A percentile compares a stretch with the other conserved stretches of the same genome.
Conservation (phyloP, 2,329 filamentous ascomycete genomes). For the Colletotrichum camelliae region DNA sequence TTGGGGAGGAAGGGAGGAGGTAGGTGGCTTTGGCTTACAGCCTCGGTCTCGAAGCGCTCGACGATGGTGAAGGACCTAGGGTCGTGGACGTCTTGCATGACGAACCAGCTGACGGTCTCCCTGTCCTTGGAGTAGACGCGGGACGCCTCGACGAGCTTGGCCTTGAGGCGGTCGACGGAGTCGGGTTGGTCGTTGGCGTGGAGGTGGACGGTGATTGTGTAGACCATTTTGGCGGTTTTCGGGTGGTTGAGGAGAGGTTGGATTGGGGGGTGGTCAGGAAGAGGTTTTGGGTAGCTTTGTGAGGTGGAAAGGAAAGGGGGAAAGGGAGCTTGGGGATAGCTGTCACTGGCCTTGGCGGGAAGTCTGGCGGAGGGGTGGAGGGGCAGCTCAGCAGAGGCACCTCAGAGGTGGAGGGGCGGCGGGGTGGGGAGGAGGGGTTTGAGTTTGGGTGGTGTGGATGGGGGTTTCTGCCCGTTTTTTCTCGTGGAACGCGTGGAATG, state of each 20-base stretch:
- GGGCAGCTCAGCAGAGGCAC: background rate
- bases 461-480: background rate
- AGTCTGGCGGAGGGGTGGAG: conserved; percentile 3
- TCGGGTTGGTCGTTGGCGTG: conserved; percentile 71
- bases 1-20: background rate
- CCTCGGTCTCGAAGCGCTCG: conserved; percentile 73
- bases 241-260: background rate
- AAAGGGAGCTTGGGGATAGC: background rate
- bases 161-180: conserved; percentile 69
- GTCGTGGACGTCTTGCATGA: conserved; percentile 77
- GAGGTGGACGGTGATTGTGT: conserved; percentile 73
- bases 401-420: background rate
- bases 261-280: background rate
- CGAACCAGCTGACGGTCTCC: conserved; percentile 75
- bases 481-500: background rate
- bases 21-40: conserved; percentile 43
- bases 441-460: background rate
- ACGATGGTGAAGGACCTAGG: conserved; percentile 76
- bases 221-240: conserved; percentile 58
- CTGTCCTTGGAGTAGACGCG: conserved; percentile 74
- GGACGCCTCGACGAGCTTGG: conserved; percentile 78
- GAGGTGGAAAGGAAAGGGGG: background rate
- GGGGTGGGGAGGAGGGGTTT: background rate
- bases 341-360: background rate
- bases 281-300: background rate